Conservation (phyloP, 352 stramenopile species). For the Globisporangium alternatum region DNA sequence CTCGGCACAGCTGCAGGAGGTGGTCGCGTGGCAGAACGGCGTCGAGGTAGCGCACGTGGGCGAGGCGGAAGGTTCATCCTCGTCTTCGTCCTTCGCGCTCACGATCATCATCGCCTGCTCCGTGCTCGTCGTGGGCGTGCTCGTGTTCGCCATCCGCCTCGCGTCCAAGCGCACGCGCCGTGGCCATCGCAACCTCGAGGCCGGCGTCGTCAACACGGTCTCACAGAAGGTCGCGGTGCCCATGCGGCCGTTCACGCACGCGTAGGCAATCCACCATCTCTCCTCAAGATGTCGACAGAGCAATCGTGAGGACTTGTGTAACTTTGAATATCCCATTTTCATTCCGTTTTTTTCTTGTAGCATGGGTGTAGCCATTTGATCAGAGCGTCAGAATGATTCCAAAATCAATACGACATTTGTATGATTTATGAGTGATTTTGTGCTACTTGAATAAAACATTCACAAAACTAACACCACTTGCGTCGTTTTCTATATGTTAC, state of each 20-base stretch:
- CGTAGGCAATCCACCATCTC: constrained; percentile 1
- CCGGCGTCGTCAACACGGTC: constrained; percentile 19
- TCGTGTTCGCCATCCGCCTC: constrained; percentile 32
- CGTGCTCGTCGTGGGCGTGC: constrained; percentile 28
- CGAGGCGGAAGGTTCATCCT: constrained; percentile 14
- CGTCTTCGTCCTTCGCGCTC: constrained; percentile 26
- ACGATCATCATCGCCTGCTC: constrained; percentile 26
- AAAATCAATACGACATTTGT: not conserved
- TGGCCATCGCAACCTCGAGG: constrained; percentile 24
- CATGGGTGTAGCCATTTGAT: not conserved
- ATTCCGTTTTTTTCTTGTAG: not conserved
- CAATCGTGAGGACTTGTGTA: not conserved
- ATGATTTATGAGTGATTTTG: not conserved
- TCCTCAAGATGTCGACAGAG: not conserved
- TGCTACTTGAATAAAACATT: not conserved
- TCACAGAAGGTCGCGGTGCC: constrained; percentile 23
- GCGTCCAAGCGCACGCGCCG: constrained; percentile 21
- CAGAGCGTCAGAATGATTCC: not conserved
- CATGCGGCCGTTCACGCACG: constrained; percentile 33
- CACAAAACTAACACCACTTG: not conserved
- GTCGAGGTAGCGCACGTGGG: constrained; percentile 35
- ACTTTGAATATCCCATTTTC: not conserved
- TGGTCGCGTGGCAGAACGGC: constrained; percentile 35
- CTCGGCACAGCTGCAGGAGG: constrained; percentile 31
- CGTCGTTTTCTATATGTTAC: not conserved